These are phyloP conservation scores for Phylloporus sp. DNA, from an alignment of 768 basidiomycete genomes.

Conservation along the genomic window DNA sequence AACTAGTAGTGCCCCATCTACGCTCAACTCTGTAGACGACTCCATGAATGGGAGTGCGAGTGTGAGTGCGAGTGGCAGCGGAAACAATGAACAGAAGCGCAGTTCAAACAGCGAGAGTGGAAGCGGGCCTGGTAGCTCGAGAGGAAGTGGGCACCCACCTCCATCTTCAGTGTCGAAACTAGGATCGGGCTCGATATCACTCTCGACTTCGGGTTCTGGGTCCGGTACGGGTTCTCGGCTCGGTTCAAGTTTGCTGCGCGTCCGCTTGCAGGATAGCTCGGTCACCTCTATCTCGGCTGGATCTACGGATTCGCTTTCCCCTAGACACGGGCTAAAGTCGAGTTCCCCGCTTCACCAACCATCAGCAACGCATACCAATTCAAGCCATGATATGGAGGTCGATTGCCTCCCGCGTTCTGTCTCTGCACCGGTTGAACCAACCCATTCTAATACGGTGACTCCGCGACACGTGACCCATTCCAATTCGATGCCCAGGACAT, in stretches of 20 bases:
- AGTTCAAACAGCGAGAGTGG: constrained; percentile 9
- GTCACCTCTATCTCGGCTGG: constrained; percentile 27
- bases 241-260: constrained; percentile 20
- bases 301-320: constrained; percentile 18
- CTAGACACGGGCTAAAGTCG: constrained; percentile 3
- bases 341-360: constrained; percentile 5
- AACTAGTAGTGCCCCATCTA: constrained; percentile 24
- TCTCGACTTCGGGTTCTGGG: constrained; percentile 22
- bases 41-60: constrained; percentile 16
- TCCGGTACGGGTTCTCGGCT: constrained; percentile 24
- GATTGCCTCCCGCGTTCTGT: constrained; percentile 19
- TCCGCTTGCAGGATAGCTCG: constrained; percentile 26
- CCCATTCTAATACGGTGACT: not conserved
- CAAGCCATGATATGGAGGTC: constrained; percentile 24
- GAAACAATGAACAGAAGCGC: constrained; percentile 9
- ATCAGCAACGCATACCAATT: constrained; percentile 3
- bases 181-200: constrained; percentile 21
- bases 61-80: constrained; percentile 15
- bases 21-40: constrained; percentile 23
- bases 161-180: constrained; percentile 18
- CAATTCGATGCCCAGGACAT: constrained; percentile 9
- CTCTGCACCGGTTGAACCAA: constrained; percentile 18
- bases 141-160: constrained; percentile 6
- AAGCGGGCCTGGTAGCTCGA: constrained; percentile 6
- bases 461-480: not conserved